Evolutionary conservation across 805 yeast genomes (phyloP).

Genomic region (Teunomyces tritomae): DNA sequence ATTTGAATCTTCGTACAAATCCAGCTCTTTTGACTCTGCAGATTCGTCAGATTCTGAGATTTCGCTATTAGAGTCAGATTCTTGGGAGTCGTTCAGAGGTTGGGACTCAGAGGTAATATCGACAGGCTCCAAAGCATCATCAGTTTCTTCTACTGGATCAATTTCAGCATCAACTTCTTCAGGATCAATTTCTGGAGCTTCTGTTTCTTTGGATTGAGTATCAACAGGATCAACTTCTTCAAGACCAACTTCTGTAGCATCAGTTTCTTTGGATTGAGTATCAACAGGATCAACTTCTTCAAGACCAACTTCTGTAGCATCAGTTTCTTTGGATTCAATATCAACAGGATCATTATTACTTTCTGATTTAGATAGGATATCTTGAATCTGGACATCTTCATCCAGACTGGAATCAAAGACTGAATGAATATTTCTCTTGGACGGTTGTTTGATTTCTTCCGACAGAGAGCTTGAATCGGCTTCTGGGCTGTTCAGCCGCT

Average conservation of each 20-base stretch:
- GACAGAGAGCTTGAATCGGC: neutral
- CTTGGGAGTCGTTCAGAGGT: neutral
- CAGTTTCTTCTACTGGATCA: too few species aligned
- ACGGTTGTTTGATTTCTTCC: neutral
- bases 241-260: neutral
- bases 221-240: neutral
- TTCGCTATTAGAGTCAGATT: neutral
- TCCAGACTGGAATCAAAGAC: slow-evolving; percentile 1
- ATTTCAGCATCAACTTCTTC: too few species aligned
- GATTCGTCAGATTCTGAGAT: neutral
- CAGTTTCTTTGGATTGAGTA: neutral
- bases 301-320: too few species aligned
- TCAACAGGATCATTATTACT: too few species aligned
- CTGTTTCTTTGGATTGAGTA: too few species aligned
- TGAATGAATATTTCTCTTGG: neutral
- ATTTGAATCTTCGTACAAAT: neutral
- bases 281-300: too few species aligned
- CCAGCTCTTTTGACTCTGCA: neutral
- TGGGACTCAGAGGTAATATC: too few species aligned
- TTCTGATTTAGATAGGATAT: too few species aligned
- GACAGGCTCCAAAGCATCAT: too few species aligned
- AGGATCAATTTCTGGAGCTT: too few species aligned
- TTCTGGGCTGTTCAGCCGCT: neutral
- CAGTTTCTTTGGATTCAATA: too few species aligned
- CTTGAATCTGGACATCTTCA: neutral